Evolutionary conservation across 306 rosid species (phyloP).

Genomic region (Fragaria ananassa): DNA sequence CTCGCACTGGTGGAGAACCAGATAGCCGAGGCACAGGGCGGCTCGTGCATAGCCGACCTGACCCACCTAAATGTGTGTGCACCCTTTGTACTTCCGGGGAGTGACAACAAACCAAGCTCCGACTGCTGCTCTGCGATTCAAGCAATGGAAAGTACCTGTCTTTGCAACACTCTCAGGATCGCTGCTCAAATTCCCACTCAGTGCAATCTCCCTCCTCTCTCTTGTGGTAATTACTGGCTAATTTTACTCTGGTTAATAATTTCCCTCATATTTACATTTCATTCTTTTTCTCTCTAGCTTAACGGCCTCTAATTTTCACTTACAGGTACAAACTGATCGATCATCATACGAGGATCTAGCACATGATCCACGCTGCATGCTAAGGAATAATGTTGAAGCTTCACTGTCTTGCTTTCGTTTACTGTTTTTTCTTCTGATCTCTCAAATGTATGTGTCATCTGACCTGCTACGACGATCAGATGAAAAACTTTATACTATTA

Average conservation of each 20-base stretch:
- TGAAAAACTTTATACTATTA: not conserved
- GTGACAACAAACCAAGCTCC: conserved; percentile 35
- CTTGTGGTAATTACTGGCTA: conserved; percentile 35
- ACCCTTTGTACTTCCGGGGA: conserved; percentile 58
- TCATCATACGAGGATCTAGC: not conserved
- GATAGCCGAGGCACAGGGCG: conserved; percentile 35
- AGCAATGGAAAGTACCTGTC: conserved; percentile 43
- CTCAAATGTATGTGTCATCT: not conserved
- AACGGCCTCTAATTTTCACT: not conserved
- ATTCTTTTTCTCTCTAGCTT: not conserved
- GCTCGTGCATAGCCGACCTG: conserved; percentile 40
- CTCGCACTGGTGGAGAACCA: conserved; percentile 18
- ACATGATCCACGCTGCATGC: not conserved
- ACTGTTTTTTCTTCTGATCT: not conserved
- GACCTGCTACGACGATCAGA: not conserved
- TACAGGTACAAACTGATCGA: conserved; percentile 24
- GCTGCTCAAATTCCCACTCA: conserved; percentile 50
- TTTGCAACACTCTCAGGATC: conserved; percentile 60
- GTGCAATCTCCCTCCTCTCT: conserved; percentile 44
- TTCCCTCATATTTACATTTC: not conserved
- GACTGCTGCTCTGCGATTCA: conserved; percentile 55
- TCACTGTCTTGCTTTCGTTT: conserved; percentile 1
- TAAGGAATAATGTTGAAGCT: conserved; percentile 19
- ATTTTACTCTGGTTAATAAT: not conserved
- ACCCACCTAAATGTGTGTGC: conserved; percentile 51